phyloP scores from a whole-genome alignment of 2,329 filamentous ascomycete genomes.

The Ophiostoma piceae region DNA sequence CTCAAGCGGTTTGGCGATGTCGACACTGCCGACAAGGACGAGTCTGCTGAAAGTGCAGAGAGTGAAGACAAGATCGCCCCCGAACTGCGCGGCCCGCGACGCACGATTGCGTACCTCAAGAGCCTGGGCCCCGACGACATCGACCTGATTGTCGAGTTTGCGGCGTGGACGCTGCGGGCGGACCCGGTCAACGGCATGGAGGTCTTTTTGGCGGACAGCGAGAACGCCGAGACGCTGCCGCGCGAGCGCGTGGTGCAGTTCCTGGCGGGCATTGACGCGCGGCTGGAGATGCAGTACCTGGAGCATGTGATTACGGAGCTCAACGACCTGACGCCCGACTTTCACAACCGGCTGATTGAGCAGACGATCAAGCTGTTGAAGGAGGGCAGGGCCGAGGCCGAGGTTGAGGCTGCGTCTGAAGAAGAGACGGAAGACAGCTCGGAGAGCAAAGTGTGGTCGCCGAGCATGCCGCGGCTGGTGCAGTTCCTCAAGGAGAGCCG shows the following conservation, averaged over 20 bases:
- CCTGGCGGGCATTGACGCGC: conserved; percentile 61
- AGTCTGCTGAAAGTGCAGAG: background rate
- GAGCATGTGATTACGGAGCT: conserved; percentile 88
- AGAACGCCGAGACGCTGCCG: conserved; percentile 87
- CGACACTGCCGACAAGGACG: conserved; percentile 33
- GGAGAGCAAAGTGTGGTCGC: conserved; percentile 46
- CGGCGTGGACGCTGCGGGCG: conserved; percentile 74
- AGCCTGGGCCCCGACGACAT: conserved; percentile 80
- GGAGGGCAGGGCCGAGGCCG: conserved; percentile 17
- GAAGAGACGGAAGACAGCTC: conserved; percentile 27
- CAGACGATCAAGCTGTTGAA: conserved; percentile 57
- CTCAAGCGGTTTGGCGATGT: conserved; percentile 72
- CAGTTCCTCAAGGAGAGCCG: conserved; percentile 68
- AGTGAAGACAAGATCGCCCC: conserved; percentile 31
- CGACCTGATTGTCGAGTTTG: conserved; percentile 85
- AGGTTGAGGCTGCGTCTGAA: conserved; percentile 23
- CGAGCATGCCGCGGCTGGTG: conserved; percentile 62
- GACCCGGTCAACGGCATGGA: conserved; percentile 80
- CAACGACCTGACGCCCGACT: conserved; percentile 74
- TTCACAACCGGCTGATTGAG: conserved; percentile 79
- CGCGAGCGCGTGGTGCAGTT: conserved; percentile 70
- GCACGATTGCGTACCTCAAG: conserved; percentile 87
- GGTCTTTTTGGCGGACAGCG: conserved; percentile 85
- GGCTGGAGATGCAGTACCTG: conserved; percentile 73
- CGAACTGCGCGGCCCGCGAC: conserved; percentile 68